Conservation (phyloP, 208 protist genomes). For the Wallacemonas collosoma region DNA sequence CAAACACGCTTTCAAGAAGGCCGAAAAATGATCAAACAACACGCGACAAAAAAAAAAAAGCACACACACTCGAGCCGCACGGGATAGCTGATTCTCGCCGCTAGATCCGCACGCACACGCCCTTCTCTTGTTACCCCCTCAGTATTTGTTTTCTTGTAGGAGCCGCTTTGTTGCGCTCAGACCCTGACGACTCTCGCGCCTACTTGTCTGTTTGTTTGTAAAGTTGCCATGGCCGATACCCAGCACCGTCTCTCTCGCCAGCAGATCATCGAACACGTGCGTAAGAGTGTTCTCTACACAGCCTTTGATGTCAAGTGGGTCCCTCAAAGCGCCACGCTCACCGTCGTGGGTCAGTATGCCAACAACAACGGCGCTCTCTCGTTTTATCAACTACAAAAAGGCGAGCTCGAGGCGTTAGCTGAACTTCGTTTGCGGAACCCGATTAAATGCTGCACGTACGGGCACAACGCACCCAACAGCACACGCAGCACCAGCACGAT, state of each 20-base stretch:
- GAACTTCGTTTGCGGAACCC: constrained; percentile 63
- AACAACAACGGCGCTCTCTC: constrained; percentile 86
- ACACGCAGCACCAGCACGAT: constrained; percentile 32
- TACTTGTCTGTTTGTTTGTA: not conserved
- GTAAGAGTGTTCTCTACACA: constrained; percentile 91
- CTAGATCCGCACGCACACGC: too few relatives aligned
- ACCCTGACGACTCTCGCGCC: not conserved
- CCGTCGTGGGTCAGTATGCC: constrained; percentile 83
- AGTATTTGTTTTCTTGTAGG: too few relatives aligned
- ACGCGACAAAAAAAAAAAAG: too few relatives aligned
- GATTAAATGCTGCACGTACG: constrained; percentile 94
- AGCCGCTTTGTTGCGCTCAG: too few relatives aligned
- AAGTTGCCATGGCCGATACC: not conserved
- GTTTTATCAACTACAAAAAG: constrained; percentile 80
- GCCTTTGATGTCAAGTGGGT: constrained; percentile 92
- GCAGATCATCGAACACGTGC: constrained; percentile 93
- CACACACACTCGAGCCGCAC: too few relatives aligned
- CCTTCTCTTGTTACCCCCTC: too few relatives aligned
- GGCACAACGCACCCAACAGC: constrained; percentile 40
- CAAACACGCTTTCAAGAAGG: too few relatives aligned
- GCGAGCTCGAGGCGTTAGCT: constrained; percentile 62
- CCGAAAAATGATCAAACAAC: too few relatives aligned
- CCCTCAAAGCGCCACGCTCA: constrained; percentile 77
- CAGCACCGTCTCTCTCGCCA: constrained; percentile 63
- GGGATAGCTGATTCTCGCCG: too few relatives aligned